These are phyloP conservation scores for Beauveria caledonica DNA, from an alignment of 2,329 filamentous ascomycete genomes.

Conservation along the genomic window DNA sequence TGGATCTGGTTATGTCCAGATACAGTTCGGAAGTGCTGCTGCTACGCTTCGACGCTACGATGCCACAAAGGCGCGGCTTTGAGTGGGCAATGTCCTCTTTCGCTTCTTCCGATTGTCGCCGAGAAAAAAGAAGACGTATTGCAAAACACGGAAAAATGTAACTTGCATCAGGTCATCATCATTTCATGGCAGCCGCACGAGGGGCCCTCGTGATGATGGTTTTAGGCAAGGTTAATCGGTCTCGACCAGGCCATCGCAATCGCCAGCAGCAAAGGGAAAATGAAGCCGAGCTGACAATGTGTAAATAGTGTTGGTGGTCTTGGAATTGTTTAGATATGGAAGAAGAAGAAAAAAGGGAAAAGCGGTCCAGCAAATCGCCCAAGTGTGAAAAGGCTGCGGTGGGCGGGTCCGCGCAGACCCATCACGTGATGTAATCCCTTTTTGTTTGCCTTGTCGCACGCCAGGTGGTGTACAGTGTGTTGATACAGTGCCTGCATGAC, in stretches of 20 bases:
- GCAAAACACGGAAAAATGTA: constrained; percentile 32
- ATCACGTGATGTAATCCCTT: constrained; percentile 5
- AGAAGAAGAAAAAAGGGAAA: constrained; percentile 22
- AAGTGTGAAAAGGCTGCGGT: constrained; percentile 13
- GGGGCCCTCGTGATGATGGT: constrained; percentile 63
- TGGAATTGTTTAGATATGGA: constrained; percentile 21
- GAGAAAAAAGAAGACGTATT: background rate
- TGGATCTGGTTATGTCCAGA: background rate
- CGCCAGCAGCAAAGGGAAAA: constrained; percentile 35
- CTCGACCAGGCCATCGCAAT: constrained; percentile 47
- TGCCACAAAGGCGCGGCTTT: background rate
- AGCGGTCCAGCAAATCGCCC: constrained; percentile 13
- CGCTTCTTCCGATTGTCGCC: too few species aligned
- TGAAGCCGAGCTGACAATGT: constrained; percentile 27
- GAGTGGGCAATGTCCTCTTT: background rate
- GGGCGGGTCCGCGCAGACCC: background rate
- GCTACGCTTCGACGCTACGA: background rate
- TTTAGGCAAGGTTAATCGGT: constrained; percentile 55
- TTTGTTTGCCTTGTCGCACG: background rate
- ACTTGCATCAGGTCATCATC: constrained; percentile 61
- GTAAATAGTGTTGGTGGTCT: constrained; percentile 38
- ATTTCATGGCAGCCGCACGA: constrained; percentile 56
- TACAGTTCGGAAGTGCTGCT: background rate
- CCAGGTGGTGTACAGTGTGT: background rate
- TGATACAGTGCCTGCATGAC: background rate